Evolutionary conservation across 78 protist species (phyloP).

Genomic region (Dictyostelium brefeldianum): DNA sequence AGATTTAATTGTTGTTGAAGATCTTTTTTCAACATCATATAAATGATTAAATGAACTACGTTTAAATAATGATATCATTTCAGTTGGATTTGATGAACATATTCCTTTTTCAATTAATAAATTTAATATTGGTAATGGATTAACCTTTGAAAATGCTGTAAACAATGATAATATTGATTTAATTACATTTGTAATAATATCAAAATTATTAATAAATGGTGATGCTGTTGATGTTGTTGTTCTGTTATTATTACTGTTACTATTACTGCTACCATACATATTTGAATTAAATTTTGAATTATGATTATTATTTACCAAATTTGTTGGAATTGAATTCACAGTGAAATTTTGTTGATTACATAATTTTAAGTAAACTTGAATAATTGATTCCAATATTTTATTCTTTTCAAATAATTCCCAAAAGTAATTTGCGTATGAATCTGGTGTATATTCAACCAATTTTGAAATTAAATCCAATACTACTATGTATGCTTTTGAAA

Average conservation of each 20-base stretch:
- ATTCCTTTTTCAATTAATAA: slow-evolving; percentile 32
- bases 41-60: slow-evolving; percentile 13
- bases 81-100: slow-evolving; percentile 8
- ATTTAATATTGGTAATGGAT: slow-evolving; percentile 9
- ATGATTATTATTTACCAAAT: neutral
- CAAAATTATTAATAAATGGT: neutral
- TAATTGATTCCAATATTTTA: neutral
- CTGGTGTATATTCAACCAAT: neutral
- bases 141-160: neutral
- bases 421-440: neutral
- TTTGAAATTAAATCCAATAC: neutral
- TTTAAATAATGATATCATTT: neutral
- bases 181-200: neutral
- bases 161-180: slow-evolving; percentile 10
- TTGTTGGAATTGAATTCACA: neutral
- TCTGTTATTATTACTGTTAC: neutral
- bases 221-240: neutral
- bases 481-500: neutral
- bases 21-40: slow-evolving; percentile 21
- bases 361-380: neutral
- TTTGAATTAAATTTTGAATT: neutral
- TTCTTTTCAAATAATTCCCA: slow-evolving; percentile 29
- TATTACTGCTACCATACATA: neutral
- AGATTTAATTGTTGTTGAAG: neutral
- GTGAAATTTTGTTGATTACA: slow-evolving; percentile 13